A percentile compares a stretch with the other conserved stretches of the same genome.
Evolutionary conservation across 495 filamentous ascomycete genomes (phyloP).

Genomic region (Clavariopsis aquatica): DNA sequence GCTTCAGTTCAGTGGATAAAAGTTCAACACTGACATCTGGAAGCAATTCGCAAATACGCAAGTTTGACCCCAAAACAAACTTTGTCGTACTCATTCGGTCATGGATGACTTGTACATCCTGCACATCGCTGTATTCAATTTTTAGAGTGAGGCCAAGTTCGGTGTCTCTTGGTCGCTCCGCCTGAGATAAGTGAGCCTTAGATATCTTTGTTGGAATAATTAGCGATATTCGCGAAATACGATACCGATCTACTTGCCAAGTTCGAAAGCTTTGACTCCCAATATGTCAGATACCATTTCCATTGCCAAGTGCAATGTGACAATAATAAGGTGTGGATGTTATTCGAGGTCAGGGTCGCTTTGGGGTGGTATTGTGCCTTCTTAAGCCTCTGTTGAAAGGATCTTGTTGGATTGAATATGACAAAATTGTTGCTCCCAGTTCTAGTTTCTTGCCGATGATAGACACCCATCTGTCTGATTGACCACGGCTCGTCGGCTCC

Average conservation of each 20-base stretch:
- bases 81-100: constrained; percentile 18
- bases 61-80: constrained; percentile 12
- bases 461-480: constrained; percentile 22
- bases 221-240: not conserved
- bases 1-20: constrained; percentile 4
- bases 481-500: constrained; percentile 24
- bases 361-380: constrained; percentile 2
- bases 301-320: constrained; percentile 20
- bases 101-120: constrained; percentile 27
- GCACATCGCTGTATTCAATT: constrained; percentile 21
- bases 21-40: not conserved
- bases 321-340: constrained; percentile 17
- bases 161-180: not conserved
- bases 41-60: constrained; percentile 4
- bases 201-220: constrained; percentile 2
- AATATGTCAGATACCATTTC: constrained; percentile 19
- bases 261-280: constrained; percentile 8
- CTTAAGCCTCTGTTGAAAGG: constrained; percentile 23
- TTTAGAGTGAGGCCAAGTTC: not conserved
- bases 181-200: constrained; percentile 22
- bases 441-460: constrained; percentile 10
- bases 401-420: constrained; percentile 19
- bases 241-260: not conserved
- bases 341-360: not conserved
- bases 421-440: constrained; percentile 13